Base-by-base conservation (phyloP, 176 grass and related monocot genomes). In the Cymbopogon citratus region DNA sequence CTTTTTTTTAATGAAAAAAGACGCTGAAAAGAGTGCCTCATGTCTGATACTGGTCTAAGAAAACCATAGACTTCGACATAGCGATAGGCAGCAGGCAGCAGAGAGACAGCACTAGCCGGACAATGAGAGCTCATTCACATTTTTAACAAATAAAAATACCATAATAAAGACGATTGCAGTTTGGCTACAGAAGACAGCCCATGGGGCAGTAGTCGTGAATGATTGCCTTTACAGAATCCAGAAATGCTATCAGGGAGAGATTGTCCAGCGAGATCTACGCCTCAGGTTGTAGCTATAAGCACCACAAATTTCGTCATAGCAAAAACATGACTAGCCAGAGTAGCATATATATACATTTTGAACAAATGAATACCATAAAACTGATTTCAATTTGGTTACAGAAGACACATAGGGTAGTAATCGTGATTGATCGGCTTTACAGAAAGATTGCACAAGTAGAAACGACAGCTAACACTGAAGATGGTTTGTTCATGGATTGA, bases 311-410 rank as follows among this genome's bases (percentile, higher is more conserved):
- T 69, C 63, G 10, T 12, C 66, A 21, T 44, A 43, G 39, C 0
- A 31, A 28, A 0, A 35, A 6, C 31, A 14, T 5, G 31, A 24
- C 21, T 38, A 5, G 19, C 14, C 5, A 25, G 39, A 46, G 27
- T 60, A 57, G 27, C 12, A 24, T n/a, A n/a, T 89, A 85, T 81
- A 72, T 89, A 73, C 78, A 85, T 56, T 21, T 74, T 85, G 71
- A 85, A 85, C 33, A 61, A 85, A 81, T 72, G 65, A 85, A 81
- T 77, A 54, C 25, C 66, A 67, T 66, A 89, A 75, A 81, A 77
- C 11, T 34, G 25, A 26, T 63, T 75, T 85, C 72, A 64, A 71
- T 76, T 76, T 76, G 60, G 77, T 54, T 76, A 81, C 71, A 85
- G 7, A 44, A 11, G 72, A 49, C 43, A 46, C 63, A 71, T 65